Evolutionary conservation across 768 basidiomycete species (phyloP).

Genomic region (Ramaria rubella): DNA sequence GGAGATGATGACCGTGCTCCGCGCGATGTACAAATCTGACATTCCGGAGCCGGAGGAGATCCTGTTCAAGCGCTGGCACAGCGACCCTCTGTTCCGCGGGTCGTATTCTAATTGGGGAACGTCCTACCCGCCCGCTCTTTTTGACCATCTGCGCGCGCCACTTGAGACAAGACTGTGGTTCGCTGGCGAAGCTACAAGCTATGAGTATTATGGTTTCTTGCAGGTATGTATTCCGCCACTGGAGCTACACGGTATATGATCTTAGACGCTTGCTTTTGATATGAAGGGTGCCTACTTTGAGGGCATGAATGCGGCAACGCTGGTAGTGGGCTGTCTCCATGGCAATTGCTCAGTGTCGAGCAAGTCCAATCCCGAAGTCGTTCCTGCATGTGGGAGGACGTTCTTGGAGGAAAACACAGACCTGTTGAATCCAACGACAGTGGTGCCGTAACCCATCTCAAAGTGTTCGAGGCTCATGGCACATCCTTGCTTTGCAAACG

Average conservation of each 20-base stretch:
- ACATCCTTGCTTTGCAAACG: too few relatives aligned
- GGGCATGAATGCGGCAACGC: slow-evolving; percentile 36
- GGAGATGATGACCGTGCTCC: slow-evolving; percentile 54
- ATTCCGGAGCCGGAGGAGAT: slow-evolving; percentile 54
- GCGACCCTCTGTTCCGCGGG: slow-evolving; percentile 48
- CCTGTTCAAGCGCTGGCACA: slow-evolving; percentile 48
- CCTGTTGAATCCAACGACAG: neutral
- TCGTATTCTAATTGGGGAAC: slow-evolving; percentile 70
- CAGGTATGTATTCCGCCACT: slow-evolving; percentile 45
- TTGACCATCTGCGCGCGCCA: slow-evolving; percentile 52
- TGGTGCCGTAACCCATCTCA: neutral
- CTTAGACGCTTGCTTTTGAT: too few relatives aligned
- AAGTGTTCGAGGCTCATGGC: too few relatives aligned
- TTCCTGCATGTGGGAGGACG: slow-evolving; percentile 4
- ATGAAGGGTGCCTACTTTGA: slow-evolving; percentile 55
- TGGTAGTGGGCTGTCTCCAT: slow-evolving; percentile 37
- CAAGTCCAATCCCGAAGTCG: neutral
- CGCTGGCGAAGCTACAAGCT: slow-evolving; percentile 55
- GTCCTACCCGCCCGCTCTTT: slow-evolving; percentile 45
- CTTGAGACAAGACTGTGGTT: slow-evolving; percentile 49
- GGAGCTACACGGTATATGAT: too few relatives aligned
- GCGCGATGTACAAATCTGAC: slow-evolving; percentile 46
- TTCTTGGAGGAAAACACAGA: slow-evolving; percentile 7
- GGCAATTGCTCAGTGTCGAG: neutral
- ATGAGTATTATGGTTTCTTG: slow-evolving; percentile 37